Evolutionary conservation across 2,329 filamentous ascomycete species (phyloP).

Genomic region (Cadophora luteo-olivacea): DNA sequence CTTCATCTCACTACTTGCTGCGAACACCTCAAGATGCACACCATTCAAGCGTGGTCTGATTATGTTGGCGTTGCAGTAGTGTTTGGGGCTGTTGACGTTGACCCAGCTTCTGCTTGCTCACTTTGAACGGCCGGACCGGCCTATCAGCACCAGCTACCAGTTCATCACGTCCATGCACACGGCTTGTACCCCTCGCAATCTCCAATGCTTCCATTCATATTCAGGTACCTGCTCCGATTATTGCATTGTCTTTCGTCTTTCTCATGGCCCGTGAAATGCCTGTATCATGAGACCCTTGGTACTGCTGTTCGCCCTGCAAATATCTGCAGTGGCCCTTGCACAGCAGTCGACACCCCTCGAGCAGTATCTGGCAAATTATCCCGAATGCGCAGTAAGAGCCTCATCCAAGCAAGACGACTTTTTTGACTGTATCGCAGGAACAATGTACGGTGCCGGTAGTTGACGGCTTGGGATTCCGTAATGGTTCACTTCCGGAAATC

Average conservation of each 20-base stretch:
- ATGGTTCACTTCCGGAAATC: background rate
- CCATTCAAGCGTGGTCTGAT: background rate
- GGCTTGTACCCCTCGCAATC: background rate
- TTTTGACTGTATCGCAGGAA: background rate
- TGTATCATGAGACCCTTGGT: slow-evolving; percentile 3
- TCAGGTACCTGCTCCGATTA: background rate
- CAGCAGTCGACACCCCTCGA: background rate
- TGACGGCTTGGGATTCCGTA: background rate
- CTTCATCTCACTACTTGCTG: background rate
- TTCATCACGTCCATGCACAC: slow-evolving; percentile 6
- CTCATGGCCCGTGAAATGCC: slow-evolving; percentile 17
- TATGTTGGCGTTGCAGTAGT: slow-evolving; percentile 2
- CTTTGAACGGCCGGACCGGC: background rate
- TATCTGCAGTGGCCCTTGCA: slow-evolving; percentile 1
- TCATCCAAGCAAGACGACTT: no score
- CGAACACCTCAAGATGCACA: background rate
- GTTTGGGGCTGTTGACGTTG: background rate
- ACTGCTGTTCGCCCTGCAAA: background rate
- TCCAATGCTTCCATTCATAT: slow-evolving; percentile 7
- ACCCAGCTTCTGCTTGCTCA: background rate
- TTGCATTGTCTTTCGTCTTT: background rate
- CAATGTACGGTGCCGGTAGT: background rate
- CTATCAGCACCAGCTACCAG: background rate
- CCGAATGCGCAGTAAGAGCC: slow-evolving; percentile 6
- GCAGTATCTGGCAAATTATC: background rate